These are phyloP conservation scores for Penstemon barbatus DNA, from an alignment of 257 asterid species.

Conservation along the genomic window DNA sequence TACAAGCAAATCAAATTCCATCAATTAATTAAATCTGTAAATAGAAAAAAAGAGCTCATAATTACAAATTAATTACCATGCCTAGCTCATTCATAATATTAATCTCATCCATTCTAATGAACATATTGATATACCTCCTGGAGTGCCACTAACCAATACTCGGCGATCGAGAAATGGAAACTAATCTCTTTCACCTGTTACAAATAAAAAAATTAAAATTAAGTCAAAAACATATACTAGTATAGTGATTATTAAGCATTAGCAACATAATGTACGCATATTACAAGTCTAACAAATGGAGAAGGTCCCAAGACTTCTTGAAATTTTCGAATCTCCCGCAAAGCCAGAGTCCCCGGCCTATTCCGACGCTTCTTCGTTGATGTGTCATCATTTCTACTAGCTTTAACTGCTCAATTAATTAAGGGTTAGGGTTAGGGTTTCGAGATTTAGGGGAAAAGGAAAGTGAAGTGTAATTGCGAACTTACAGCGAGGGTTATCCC, in stretches of 20 bases:
- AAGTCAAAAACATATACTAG: no score
- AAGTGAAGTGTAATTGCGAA: slow-evolving; percentile 19
- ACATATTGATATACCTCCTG: slow-evolving; percentile 89
- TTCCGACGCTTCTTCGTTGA: slow-evolving; percentile 42
- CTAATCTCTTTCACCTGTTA: slow-evolving; percentile 79
- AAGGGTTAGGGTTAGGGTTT: slow-evolving; percentile 46
- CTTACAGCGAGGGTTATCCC: slow-evolving; percentile 23
- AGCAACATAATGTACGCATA: not conserved
- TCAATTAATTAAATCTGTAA: not conserved
- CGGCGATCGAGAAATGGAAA: slow-evolving; percentile 48
- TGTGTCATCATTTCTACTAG: slow-evolving; percentile 25
- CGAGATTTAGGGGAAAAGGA: not conserved
- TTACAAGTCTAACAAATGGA: slow-evolving; percentile 57
- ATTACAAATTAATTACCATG: not conserved
- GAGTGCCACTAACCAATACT: slow-evolving; percentile 55
- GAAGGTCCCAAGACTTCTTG: slow-evolving; percentile 64
- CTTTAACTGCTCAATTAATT: slow-evolving; percentile 40
- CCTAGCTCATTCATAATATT: not conserved
- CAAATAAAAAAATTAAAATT: not conserved
- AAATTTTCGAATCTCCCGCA: slow-evolving; percentile 78
- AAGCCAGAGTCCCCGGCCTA: slow-evolving; percentile 74
- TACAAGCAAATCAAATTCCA: not conserved
- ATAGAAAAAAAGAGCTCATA: not conserved
- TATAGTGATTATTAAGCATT: not conserved
- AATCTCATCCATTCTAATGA: slow-evolving; percentile 11